Base-by-base conservation (phyloP, 2,329 filamentous ascomycete species). In the Dactylellina cionopaga region DNA sequence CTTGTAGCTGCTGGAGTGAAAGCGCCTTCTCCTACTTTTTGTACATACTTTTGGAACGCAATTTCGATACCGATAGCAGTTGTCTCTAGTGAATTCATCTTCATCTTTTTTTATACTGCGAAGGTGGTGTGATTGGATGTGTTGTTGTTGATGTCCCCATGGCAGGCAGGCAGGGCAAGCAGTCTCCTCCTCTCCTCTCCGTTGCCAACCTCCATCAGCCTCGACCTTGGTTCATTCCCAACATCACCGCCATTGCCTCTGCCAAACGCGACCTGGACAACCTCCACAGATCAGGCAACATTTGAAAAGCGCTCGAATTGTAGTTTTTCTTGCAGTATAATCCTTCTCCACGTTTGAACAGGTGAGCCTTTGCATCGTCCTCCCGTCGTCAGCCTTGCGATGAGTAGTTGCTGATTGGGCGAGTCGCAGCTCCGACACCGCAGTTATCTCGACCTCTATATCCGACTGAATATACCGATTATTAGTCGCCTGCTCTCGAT, bases 341-440 rank as follows among this genome's bases (percentile, higher is more conserved):
- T 24, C 17, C 29, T 4, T 22, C 17, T 33, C 19, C 11, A 9
- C 17, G 29, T 41, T 37, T 29, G 6, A 41, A 41, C 19, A 66
- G 43, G 62, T 58, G 51, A 66, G 52, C 31, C 51, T 19, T 65
- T 19, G 25, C 25, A 24, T 54, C 39, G 27, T 55, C 49, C 56
- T 65, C 27, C 29, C 43, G 39, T 51, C 51, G 27, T 56, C 52
- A 49, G 62, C 62, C 51, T 58, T 66, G 62, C 62, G 62, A 66
- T 66, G 62, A 66, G 62, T 43, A 56, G 54, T 47, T 52, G 27
- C 62, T 66, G 51, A 66, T 29, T 29, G 9, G 47, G 39, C 27
- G 41, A 27, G 27, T 37, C 49, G 31, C 19, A 66, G 62, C 43
- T 58, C 62, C 29, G 41, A 51, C 62, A 51, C 51, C 43, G 62